Conservation (phyloP, 192 early-diverging fungal genomes). For the Gamsiella multidivaricata region DNA sequence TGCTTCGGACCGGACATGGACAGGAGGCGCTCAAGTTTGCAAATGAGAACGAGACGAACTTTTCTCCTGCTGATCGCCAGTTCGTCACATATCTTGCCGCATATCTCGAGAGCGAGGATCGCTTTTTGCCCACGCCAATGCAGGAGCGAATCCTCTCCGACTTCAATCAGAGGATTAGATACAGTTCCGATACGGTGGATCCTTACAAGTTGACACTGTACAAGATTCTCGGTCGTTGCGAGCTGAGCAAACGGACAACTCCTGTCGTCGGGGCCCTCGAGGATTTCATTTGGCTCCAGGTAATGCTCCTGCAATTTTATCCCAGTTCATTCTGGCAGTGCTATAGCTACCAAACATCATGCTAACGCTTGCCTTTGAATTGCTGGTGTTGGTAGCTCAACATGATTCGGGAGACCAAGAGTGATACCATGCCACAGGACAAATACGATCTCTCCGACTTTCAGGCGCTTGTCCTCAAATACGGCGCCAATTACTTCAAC, state of each 20-base stretch:
- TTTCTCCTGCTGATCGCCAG: conserved; percentile 69
- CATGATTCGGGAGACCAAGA: conserved; percentile 71
- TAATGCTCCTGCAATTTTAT: conserved; percentile 46
- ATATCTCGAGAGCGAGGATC: conserved; percentile 63
- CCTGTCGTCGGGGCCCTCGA: conserved; percentile 82
- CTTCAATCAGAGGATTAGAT: conserved; percentile 60
- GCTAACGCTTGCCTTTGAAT: neutral
- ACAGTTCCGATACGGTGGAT: conserved; percentile 68
- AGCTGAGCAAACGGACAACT: conserved; percentile 73
- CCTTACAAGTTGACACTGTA: conserved; percentile 93
- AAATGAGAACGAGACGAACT: conserved; percentile 61
- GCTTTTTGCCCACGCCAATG: conserved; percentile 56
- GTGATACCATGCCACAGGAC: conserved; percentile 65
- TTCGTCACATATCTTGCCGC: conserved; percentile 80
- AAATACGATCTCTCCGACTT: conserved; percentile 75
- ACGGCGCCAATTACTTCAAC: conserved; percentile 78
- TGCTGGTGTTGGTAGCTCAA: conserved; percentile 57
- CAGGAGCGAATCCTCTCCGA: conserved; percentile 71
- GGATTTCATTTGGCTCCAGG: conserved; percentile 95
- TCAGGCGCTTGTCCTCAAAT: conserved; percentile 71
- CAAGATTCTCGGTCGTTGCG: conserved; percentile 92
- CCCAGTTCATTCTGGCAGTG: too few species aligned
- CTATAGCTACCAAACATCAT: neutral
- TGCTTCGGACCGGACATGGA: conserved; percentile 80
- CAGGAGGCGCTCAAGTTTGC: conserved; percentile 78